Evolutionary conservation across 2,329 filamentous ascomycete species (phyloP).

Genomic region (Hymenoscyphus infarciens): DNA sequence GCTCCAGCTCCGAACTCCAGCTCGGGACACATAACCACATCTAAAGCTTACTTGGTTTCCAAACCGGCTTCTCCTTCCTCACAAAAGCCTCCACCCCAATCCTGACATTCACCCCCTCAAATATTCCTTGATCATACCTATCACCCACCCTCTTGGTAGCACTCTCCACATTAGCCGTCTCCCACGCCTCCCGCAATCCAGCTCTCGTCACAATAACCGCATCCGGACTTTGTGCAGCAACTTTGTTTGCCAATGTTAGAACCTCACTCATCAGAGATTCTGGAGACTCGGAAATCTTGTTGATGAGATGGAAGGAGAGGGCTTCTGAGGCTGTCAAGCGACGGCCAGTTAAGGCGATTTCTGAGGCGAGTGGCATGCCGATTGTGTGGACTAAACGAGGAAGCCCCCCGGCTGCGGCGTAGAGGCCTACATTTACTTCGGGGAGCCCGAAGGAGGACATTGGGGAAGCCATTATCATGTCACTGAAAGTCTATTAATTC

Average conservation of each 20-base stretch:
- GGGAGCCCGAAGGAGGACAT: slow-evolving; percentile 65
- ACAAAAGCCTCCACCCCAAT: slow-evolving; percentile 74
- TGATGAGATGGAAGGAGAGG: slow-evolving; percentile 62
- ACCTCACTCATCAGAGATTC: slow-evolving; percentile 52
- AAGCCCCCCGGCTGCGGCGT: slow-evolving; percentile 67
- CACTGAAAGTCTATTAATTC: slow-evolving; percentile 39
- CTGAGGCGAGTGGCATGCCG: slow-evolving; percentile 64
- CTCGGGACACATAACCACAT: background rate
- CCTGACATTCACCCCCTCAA: slow-evolving; percentile 66
- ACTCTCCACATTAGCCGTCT: slow-evolving; percentile 54
- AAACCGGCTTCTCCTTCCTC: slow-evolving; percentile 66
- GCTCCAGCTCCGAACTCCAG: background rate
- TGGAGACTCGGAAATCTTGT: slow-evolving; percentile 51
- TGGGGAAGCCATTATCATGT: slow-evolving; percentile 63
- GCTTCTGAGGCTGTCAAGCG: slow-evolving; percentile 59
- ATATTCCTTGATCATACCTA: slow-evolving; percentile 51
- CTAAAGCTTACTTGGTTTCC: slow-evolving; percentile 60
- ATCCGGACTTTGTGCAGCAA: slow-evolving; percentile 68
- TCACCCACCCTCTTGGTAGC: slow-evolving; percentile 56
- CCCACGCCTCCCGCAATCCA: slow-evolving; percentile 70
- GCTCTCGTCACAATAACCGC: slow-evolving; percentile 68
- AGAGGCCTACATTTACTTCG: slow-evolving; percentile 67
- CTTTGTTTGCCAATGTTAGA: slow-evolving; percentile 55
- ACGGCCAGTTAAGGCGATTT: slow-evolving; percentile 65
- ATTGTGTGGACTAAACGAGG: slow-evolving; percentile 62